A percentile compares a stretch with the other conserved stretches of the same genome.
Conservation (phyloP, 306 rosid species). For the Fragaria ananassa region DNA sequence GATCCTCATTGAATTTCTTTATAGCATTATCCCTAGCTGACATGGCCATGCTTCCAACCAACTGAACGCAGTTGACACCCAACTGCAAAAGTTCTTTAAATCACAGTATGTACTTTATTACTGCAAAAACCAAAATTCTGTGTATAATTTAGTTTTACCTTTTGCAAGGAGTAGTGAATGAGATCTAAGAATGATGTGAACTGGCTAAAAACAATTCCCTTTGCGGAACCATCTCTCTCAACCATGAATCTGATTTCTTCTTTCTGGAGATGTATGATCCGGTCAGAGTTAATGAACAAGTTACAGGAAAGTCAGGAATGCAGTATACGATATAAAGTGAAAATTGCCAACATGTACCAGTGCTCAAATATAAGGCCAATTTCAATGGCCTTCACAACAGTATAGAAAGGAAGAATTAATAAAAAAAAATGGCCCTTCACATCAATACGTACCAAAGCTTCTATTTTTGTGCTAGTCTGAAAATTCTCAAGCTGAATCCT, state of each 20-base stretch:
- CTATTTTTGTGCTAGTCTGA: slow-evolving; percentile 96
- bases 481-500: slow-evolving; percentile 73
- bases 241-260: slow-evolving; percentile 93
- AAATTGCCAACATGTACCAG: not conserved
- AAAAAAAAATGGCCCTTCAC: not conserved
- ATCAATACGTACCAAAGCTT: slow-evolving; percentile 77
- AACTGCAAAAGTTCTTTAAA: slow-evolving; percentile 55
- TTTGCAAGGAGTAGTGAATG: slow-evolving; percentile 65
- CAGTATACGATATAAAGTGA: not conserved
- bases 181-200: slow-evolving; percentile 95
- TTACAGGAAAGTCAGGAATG: not conserved
- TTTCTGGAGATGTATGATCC: slow-evolving; percentile 48
- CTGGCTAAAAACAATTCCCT: slow-evolving; percentile 93
- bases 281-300: slow-evolving; percentile 14
- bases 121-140: slow-evolving; percentile 1
- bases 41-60: slow-evolving; percentile 83
- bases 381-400: not conserved
- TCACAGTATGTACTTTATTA: slow-evolving; percentile 15
- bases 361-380: not conserved
- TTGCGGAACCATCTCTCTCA: slow-evolving; percentile 93
- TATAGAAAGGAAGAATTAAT: not conserved
- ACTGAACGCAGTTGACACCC: slow-evolving; percentile 71
- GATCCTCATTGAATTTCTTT: slow-evolving; percentile 64
- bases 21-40: slow-evolving; percentile 72
- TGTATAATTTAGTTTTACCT: slow-evolving; percentile 42